These are phyloP conservation scores for Eragrostis nindensis DNA, from an alignment of 176 grass and related monocot genomes.

Conservation along the genomic window DNA sequence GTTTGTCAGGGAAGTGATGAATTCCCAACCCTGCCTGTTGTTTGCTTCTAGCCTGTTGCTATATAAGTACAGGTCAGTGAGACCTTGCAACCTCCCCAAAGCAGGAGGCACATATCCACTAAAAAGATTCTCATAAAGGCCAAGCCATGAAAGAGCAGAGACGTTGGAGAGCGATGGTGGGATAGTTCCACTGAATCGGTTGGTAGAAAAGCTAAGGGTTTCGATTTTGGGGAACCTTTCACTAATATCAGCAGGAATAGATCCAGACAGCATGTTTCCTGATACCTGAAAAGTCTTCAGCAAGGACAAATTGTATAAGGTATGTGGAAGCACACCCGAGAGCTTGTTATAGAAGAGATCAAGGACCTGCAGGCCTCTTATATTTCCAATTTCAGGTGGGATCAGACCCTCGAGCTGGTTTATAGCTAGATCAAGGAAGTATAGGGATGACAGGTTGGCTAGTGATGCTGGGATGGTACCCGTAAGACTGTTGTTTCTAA, in stretches of 20 bases:
- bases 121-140: not conserved
- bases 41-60: not conserved
- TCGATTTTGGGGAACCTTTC: not conserved
- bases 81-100: constrained; percentile 4
- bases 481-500: constrained; percentile 17
- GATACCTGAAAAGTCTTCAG: not conserved
- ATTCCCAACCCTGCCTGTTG: constrained; percentile 30
- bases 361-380: not conserved
- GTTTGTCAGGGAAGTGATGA: constrained; percentile 24
- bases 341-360: not conserved
- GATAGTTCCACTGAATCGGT: not conserved
- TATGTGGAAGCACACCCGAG: constrained; percentile 9
- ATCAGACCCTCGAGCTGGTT: constrained; percentile 27
- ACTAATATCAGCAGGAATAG: not conserved
- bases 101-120: not conserved
- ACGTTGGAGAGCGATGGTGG: constrained; percentile 26
- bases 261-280: not conserved
- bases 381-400: constrained; percentile 7
- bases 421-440: not conserved
- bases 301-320: constrained; percentile 28
- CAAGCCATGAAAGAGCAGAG: not conserved
- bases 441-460: constrained; percentile 22
- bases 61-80: not conserved
- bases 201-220: not conserved
- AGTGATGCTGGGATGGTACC: constrained; percentile 12